These are phyloP conservation scores for Globisporangium yorkense DNA, from an alignment of 352 stramenopile species.

Conservation along the genomic window DNA sequence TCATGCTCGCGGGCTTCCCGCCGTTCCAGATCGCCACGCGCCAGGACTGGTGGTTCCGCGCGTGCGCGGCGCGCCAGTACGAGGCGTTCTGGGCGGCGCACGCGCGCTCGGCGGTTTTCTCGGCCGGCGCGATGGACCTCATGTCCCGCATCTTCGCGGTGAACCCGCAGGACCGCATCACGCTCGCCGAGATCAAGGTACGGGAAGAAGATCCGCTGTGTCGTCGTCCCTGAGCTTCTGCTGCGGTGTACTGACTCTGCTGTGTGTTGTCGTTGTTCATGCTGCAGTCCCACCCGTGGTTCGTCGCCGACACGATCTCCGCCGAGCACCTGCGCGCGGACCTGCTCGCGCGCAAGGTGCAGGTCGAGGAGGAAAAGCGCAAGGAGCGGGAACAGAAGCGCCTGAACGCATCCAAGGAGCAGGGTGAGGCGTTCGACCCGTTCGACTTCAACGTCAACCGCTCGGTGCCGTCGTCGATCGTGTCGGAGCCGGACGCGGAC, in stretches of 20 bases:
- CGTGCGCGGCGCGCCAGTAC: slow-evolving; percentile 62
- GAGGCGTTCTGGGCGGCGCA: slow-evolving; percentile 80
- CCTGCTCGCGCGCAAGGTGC: slow-evolving; percentile 50
- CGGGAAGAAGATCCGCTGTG: background rate
- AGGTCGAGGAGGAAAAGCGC: slow-evolving; percentile 24
- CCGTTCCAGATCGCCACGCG: slow-evolving; percentile 87
- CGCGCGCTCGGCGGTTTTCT: slow-evolving; percentile 65
- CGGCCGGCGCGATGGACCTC: slow-evolving; percentile 59
- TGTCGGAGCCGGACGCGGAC: slow-evolving; percentile 30
- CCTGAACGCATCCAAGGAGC: slow-evolving; percentile 21
- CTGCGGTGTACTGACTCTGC: background rate
- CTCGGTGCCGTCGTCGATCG: slow-evolving; percentile 31
- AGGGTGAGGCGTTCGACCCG: slow-evolving; percentile 64
- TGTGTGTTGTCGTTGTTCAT: background rate
- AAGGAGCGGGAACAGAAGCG: slow-evolving; percentile 24
- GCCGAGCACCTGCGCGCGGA: slow-evolving; percentile 41
- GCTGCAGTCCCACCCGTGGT: slow-evolving; percentile 50
- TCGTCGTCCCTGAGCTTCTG: background rate
- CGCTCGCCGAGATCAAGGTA: slow-evolving; percentile 72
- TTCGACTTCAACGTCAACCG: slow-evolving; percentile 39
- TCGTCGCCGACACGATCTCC: slow-evolving; percentile 38
- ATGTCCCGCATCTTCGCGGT: slow-evolving; percentile 70
- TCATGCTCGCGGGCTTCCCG: slow-evolving; percentile 90
- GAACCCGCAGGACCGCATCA: slow-evolving; percentile 68
- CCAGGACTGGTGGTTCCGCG: slow-evolving; percentile 89